Conservation (phyloP, 1,139 yeast genomes). For the Candida smagusa region DNA sequence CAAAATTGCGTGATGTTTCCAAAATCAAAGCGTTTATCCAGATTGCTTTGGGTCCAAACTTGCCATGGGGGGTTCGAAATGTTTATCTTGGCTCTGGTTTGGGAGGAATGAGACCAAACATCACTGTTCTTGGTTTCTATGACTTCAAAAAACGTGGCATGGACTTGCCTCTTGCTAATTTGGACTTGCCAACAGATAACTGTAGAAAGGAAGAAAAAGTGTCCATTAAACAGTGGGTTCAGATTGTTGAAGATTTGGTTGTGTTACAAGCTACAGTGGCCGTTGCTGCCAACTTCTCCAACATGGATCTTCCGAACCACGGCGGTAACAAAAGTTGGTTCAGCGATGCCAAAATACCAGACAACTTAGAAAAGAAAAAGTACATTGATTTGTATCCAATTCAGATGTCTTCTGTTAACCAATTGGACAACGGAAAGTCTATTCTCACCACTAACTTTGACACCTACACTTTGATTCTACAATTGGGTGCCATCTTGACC, state of each 20-base stretch:
- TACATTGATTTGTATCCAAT: constrained; percentile 90
- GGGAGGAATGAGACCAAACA: constrained; percentile 97
- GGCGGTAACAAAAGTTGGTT: constrained; percentile 12
- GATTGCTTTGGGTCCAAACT: constrained; percentile 78
- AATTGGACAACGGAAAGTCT: constrained; percentile 62
- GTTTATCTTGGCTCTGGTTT: constrained; percentile 88
- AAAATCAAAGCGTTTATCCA: constrained; percentile 91
- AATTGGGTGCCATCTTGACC: constrained; percentile 84
- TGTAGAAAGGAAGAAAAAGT: constrained; percentile 72
- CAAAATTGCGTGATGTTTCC: constrained; percentile 70
- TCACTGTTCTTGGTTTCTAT: constrained; percentile 85
- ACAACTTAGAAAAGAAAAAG: constrained; percentile 30
- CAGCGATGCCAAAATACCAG: constrained; percentile 5
- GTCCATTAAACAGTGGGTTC: constrained; percentile 82
- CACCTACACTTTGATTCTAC: constrained; percentile 88
- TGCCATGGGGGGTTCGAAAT: constrained; percentile 96
- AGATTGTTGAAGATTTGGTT: constrained; percentile 85
- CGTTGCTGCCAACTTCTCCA: constrained; percentile 80
- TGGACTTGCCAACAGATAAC: constrained; percentile 71
- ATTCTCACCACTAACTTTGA: constrained; percentile 87
- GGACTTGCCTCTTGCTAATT: constrained; percentile 20
- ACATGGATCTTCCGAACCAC: constrained; percentile 52
- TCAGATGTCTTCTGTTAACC: constrained; percentile 85
- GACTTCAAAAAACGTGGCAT: constrained; percentile 52
- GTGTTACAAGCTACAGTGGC: constrained; percentile 93